phyloP scores from a whole-genome alignment of 257 asterid genomes.

The Nicotiana tomentosiformis region DNA sequence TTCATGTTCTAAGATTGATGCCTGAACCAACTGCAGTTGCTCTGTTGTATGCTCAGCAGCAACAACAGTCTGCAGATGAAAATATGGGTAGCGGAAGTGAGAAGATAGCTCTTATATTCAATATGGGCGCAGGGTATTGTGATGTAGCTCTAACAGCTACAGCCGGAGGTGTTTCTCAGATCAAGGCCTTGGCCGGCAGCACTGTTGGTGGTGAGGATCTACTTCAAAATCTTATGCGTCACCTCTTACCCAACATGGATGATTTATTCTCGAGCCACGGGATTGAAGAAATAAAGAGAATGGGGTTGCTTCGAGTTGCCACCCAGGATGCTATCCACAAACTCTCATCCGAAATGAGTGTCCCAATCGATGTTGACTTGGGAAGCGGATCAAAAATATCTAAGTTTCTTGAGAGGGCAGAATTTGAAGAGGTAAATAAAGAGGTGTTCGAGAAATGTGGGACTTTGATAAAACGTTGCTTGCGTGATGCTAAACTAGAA shows the following conservation, averaged over 20 bases:
- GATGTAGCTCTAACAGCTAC: conserved; percentile 79
- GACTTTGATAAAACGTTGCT: conserved; percentile 39
- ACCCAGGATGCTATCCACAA: conserved; percentile 69
- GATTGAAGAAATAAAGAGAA: conserved; percentile 47
- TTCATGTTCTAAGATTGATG: conserved; percentile 73
- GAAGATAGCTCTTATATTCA: conserved; percentile 66
- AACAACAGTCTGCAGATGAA: conserved; percentile 44
- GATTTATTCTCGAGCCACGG: conserved; percentile 50
- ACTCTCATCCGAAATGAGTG: conserved; percentile 45
- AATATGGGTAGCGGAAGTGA: conserved; percentile 61
- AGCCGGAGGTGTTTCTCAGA: conserved; percentile 80
- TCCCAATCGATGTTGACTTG: conserved; percentile 46
- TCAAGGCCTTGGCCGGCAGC: conserved; percentile 61
- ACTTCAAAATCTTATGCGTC: conserved; percentile 58
- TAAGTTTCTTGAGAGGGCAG: conserved; percentile 40
- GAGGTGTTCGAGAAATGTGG: conserved; percentile 55
- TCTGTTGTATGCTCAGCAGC: conserved; percentile 73
- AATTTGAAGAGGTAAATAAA: conserved; percentile 58
- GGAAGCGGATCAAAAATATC: conserved; percentile 46
- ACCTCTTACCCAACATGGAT: conserved; percentile 59
- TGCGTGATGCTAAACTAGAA: conserved; percentile 53
- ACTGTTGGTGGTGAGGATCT: conserved; percentile 81
- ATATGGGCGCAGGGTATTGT: conserved; percentile 93
- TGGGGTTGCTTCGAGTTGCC: conserved; percentile 75
- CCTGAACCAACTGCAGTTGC: conserved; percentile 95